Percentiles rank a stretch among this genome's conserved stretches.
These are phyloP conservation scores for Nevesoporus exiguus DNA, from an alignment of 768 basidiomycete species.

Conservation along the genomic window DNA sequence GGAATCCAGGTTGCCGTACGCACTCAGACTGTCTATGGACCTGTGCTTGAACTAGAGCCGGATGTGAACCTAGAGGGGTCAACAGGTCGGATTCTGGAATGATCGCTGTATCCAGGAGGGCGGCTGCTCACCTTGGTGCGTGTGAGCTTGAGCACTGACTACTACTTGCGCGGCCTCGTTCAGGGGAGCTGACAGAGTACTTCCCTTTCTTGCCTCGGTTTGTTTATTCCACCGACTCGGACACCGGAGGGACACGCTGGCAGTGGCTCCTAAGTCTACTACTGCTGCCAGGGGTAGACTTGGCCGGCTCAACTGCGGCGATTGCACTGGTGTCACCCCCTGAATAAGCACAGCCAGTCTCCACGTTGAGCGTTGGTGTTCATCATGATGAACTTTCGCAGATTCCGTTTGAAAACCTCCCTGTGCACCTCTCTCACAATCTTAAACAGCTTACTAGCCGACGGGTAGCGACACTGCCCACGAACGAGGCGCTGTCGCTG, in stretches of 20 bases:
- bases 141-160: not conserved
- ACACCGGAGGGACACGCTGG: not conserved
- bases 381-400: not conserved
- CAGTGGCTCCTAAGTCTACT: not conserved
- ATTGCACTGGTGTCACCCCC: not conserved
- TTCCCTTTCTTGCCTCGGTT: not conserved
- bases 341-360: not conserved
- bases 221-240: too few species aligned
- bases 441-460: not conserved
- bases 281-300: not conserved
- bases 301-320: not conserved
- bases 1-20: conserved; percentile 9
- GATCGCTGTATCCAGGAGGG: not conserved
- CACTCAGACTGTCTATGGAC: not conserved
- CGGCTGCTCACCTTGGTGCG: not conserved
- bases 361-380: not conserved
- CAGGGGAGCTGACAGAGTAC: not conserved
- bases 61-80: not conserved
- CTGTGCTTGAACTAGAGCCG: not conserved
- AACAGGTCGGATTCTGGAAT: not conserved
- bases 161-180: not conserved
- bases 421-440: not conserved
- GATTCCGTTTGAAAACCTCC: not conserved
- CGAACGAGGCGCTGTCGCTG: not conserved
- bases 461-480: not conserved